Evolutionary conservation across 768 basidiomycete genomes (phyloP).

Genomic region (Candolleomyces aberdarensis): DNA sequence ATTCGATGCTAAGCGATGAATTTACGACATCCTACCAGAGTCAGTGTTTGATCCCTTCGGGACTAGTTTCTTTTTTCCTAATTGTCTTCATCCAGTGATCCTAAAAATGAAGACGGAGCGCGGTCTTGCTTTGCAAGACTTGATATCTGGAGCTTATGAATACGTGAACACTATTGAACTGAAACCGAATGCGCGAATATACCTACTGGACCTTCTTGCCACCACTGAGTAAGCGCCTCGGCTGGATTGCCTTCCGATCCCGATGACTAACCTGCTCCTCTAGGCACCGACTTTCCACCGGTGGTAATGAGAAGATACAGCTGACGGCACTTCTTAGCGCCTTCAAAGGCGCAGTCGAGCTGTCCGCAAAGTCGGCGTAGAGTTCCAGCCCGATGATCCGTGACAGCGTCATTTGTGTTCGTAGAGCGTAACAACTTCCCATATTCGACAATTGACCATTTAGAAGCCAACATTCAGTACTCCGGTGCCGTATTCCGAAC

Average conservation of each 20-base stretch:
- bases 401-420: background rate
- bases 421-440: background rate
- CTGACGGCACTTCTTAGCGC: conserved; percentile 86
- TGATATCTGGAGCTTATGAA: conserved; percentile 89
- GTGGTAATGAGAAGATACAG: conserved; percentile 93
- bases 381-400: background rate
- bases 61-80: background rate
- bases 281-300: conserved; percentile 89
- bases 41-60: conserved; percentile 29
- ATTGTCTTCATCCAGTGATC: conserved; percentile 58
- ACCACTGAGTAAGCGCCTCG: conserved; percentile 79
- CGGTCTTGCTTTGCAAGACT: conserved; percentile 92
- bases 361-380: conserved; percentile 46
- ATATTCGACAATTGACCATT: background rate
- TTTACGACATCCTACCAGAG: conserved; percentile 89
- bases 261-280: background rate
- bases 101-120: conserved; percentile 84
- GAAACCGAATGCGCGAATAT: conserved; percentile 82
- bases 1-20: conserved; percentile 94
- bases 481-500: background rate
- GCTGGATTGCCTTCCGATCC: background rate
- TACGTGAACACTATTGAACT: conserved; percentile 85
- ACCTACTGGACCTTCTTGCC: conserved; percentile 90
- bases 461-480: conserved; percentile 1
- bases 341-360: conserved; percentile 90